Conservation (phyloP, 495 filamentous ascomycete species). For the Corynascus novoguineensis region DNA sequence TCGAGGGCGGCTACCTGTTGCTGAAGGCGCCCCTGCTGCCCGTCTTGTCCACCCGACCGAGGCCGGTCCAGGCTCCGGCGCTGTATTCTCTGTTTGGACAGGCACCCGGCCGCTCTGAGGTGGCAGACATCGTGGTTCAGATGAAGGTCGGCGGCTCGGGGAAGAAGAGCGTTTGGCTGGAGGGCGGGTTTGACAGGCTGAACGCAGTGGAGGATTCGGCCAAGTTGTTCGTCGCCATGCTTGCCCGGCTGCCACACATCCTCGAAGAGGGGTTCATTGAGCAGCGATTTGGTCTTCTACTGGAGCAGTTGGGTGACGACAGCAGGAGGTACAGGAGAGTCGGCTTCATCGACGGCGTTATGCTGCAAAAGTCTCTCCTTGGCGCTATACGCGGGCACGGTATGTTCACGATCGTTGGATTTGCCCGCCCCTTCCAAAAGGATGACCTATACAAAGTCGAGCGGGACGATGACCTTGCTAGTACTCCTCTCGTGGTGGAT, state of each 20-base stretch:
- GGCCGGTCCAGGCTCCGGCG: constrained; percentile 7
- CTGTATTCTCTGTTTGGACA: constrained; percentile 10
- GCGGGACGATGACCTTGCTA: constrained; percentile 15
- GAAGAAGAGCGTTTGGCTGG: constrained; percentile 14
- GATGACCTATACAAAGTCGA: constrained; percentile 1
- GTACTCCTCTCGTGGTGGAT: constrained; percentile 12
- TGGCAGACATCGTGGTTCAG: constrained; percentile 9
- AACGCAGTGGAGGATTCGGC: not conserved
- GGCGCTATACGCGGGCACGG: not conserved
- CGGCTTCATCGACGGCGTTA: constrained; percentile 23
- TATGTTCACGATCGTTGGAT: constrained; percentile 10
- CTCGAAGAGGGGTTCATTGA: constrained; percentile 22
- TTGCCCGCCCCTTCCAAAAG: constrained; percentile 9
- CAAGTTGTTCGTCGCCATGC: constrained; percentile 15
- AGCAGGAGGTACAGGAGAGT: constrained; percentile 14
- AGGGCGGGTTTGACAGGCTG: constrained; percentile 20
- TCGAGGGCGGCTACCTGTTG: not conserved
- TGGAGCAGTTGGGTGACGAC: not conserved
- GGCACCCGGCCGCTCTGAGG: constrained; percentile 11
- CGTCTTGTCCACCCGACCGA: not conserved
- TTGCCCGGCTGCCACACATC: constrained; percentile 21
- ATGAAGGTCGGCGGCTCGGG: constrained; percentile 3
- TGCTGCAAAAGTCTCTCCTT: constrained; percentile 9
- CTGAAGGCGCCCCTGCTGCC: constrained; percentile 18
- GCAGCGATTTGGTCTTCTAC: constrained; percentile 24